A percentile compares a stretch with the other conserved stretches of the same genome.
phyloP scores from a whole-genome alignment of 345 rosid genomes.

The Lepidium aucheri region DNA sequence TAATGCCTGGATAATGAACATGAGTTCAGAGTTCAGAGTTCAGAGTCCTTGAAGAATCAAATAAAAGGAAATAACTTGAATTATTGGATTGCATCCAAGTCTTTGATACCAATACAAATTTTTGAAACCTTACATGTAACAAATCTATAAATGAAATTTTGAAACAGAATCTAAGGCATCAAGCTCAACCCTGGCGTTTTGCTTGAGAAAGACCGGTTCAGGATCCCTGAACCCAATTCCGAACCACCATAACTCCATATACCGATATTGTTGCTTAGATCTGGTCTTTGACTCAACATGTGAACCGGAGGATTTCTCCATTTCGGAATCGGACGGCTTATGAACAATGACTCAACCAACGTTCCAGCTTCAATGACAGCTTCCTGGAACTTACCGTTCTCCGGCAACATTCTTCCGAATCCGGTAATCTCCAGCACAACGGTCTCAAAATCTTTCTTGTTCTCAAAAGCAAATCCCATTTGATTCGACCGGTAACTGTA shows the following conservation, averaged over 20 bases:
- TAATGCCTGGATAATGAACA: conserved; percentile 44
- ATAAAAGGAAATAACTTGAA: background rate
- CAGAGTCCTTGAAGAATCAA: background rate
- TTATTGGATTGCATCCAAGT: background rate
- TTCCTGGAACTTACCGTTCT: conserved; percentile 38
- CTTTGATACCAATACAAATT: background rate
- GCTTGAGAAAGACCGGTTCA: conserved; percentile 1
- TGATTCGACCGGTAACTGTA: background rate
- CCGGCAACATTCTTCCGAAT: conserved; percentile 31
- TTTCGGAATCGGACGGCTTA: conserved; percentile 32
- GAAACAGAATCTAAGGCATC: background rate
- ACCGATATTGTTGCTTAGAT: background rate
- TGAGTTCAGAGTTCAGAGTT: too few species aligned
- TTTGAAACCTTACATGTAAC: background rate
- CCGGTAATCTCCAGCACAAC: conserved; percentile 7
- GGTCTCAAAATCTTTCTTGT: conserved; percentile 9
- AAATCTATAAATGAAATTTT: too few species aligned
- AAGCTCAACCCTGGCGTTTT: conserved; percentile 2
- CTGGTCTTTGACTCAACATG: conserved; percentile 5
- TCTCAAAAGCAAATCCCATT: background rate
- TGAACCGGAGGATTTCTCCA: conserved; percentile 46
- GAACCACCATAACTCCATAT: conserved; percentile 5
- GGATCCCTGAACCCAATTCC: conserved; percentile 2
- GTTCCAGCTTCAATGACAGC: conserved; percentile 32
- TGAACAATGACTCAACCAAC: conserved; percentile 29